phyloP scores from a whole-genome alignment of 257 asterid genomes.

The Przewalskia tangutica region DNA sequence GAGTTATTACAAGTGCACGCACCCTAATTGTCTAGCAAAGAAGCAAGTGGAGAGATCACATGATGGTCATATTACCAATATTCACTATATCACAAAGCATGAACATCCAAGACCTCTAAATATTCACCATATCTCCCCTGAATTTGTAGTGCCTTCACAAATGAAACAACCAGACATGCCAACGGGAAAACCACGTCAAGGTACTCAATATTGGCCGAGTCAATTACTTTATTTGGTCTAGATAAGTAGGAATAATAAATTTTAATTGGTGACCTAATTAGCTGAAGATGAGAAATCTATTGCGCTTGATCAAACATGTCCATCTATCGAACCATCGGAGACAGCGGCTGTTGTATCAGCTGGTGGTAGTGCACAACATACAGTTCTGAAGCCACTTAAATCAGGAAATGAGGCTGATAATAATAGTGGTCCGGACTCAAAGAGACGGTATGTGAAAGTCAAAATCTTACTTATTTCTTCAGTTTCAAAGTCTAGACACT shows the following conservation, averaged over 20 bases:
- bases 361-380: slow-evolving; percentile 22
- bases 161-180: slow-evolving; percentile 23
- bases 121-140: slow-evolving; percentile 32
- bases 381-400: slow-evolving; percentile 23
- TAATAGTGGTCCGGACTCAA: slow-evolving; percentile 31
- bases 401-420: slow-evolving; percentile 26
- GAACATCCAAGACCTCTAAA: slow-evolving; percentile 61
- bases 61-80: slow-evolving; percentile 56
- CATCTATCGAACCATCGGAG: slow-evolving; percentile 23
- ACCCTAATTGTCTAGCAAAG: slow-evolving; percentile 58
- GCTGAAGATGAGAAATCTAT: slow-evolving; percentile 33
- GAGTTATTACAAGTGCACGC: slow-evolving; percentile 84
- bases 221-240: neutral
- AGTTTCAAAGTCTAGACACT: neutral
- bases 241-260: neutral
- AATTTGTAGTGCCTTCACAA: slow-evolving; percentile 22
- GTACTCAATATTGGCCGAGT: slow-evolving; percentile 23
- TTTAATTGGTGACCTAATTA: slow-evolving; percentile 18
- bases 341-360: slow-evolving; percentile 21
- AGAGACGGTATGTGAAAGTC: slow-evolving; percentile 55
- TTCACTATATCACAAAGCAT: slow-evolving; percentile 63
- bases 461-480: slow-evolving; percentile 7
- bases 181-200: slow-evolving; percentile 19
- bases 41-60: slow-evolving; percentile 83
- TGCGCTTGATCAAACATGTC: slow-evolving; percentile 20